A percentile compares a stretch with the other conserved stretches of the same genome.
phyloP scores from a whole-genome alignment of 2,329 filamentous ascomycete species.

The Aspergillus sp. region DNA sequence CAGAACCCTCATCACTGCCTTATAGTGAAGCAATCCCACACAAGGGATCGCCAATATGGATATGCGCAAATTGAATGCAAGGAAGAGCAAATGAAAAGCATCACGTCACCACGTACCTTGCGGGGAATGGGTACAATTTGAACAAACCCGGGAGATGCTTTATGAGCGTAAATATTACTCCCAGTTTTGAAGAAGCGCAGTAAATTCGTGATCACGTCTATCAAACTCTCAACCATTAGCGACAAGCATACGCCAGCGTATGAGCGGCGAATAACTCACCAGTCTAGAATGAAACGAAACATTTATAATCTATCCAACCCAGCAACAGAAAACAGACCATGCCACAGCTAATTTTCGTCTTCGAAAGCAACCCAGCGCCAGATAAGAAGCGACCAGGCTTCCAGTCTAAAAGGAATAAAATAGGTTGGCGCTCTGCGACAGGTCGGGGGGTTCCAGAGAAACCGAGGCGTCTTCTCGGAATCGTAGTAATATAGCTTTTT shows the following conservation, averaged over 20 bases:
- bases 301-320: conserved; percentile 31
- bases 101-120: conserved; percentile 18
- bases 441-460: conserved; percentile 10
- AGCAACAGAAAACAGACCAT: conserved; percentile 21
- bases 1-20: neutral
- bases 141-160: conserved; percentile 13
- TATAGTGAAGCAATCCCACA: neutral
- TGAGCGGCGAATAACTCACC: conserved; percentile 27
- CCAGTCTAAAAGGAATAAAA: conserved; percentile 15
- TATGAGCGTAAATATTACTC: conserved; percentile 14
- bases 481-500: conserved; percentile 7
- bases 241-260: conserved; percentile 5
- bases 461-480: conserved; percentile 8
- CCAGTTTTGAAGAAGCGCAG: conserved; percentile 19
- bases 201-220: conserved; percentile 32
- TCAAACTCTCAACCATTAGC: conserved; percentile 13
- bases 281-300: conserved; percentile 28
- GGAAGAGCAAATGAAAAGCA: neutral
- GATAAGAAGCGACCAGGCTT: conserved; percentile 32
- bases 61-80: neutral
- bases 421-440: conserved; percentile 18
- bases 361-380: conserved; percentile 10
- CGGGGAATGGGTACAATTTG: conserved; percentile 14
- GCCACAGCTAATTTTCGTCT: conserved; percentile 23
- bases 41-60: conserved; percentile 1